Evolutionary conservation across 176 grass and related monocot species (phyloP).

Genomic region (Aegilops speltoides): DNA sequence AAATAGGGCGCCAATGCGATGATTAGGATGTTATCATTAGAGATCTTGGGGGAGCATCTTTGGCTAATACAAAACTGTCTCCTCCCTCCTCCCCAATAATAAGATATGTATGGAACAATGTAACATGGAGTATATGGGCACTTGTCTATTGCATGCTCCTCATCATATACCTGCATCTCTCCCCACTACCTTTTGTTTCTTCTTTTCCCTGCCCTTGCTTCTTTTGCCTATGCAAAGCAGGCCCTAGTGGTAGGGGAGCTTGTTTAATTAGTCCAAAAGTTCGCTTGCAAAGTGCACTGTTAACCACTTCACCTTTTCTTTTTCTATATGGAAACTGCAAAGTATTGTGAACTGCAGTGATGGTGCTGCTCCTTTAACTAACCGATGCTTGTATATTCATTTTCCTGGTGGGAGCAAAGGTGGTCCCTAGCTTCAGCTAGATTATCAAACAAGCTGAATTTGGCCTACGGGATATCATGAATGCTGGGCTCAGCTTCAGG

Average conservation of each 20-base stretch:
- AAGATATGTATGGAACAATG: constrained; percentile 51
- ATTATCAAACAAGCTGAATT: constrained; percentile 12
- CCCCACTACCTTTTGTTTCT: constrained; percentile 36
- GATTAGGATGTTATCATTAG: constrained; percentile 60
- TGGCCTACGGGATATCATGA: constrained; percentile 32
- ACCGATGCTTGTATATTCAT: constrained; percentile 7
- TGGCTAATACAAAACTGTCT: constrained; percentile 23
- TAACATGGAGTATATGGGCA: constrained; percentile 37
- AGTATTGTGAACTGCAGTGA: constrained; percentile 28
- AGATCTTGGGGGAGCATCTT: constrained; percentile 52
- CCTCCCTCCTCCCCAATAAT: constrained; percentile 13
- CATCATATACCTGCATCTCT: constrained; percentile 26
- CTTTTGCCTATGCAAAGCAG: constrained; percentile 33
- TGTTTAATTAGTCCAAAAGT: not conserved
- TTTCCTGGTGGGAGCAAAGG: constrained; percentile 4
- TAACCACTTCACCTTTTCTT: constrained; percentile 5
- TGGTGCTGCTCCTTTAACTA: constrained; percentile 38
- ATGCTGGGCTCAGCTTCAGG: not conserved
- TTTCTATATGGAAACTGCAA: constrained; percentile 19
- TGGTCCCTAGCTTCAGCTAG: constrained; percentile 16
- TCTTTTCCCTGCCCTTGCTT: constrained; percentile 35
- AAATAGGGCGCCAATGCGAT: constrained; percentile 27
- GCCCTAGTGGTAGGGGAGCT: constrained; percentile 1
- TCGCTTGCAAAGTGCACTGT: constrained; percentile 22
- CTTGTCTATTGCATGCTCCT: constrained; percentile 30